phyloP scores from a whole-genome alignment of 768 basidiomycete species.

The Pleurotus salmoneostramineus region DNA sequence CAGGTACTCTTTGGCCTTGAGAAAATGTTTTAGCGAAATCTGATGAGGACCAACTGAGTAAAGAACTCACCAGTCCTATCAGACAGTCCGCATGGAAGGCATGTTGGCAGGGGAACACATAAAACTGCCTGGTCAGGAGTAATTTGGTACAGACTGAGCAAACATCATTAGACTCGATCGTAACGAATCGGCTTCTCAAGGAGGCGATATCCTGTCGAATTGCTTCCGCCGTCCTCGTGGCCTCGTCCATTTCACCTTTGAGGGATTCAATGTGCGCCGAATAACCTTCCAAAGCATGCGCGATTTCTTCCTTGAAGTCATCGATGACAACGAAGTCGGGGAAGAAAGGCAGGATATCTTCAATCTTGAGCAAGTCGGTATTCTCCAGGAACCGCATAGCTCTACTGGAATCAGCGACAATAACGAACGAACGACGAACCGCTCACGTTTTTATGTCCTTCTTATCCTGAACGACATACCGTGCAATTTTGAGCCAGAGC shows the following conservation, averaged over 20 bases:
- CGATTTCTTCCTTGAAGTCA: constrained; percentile 99
- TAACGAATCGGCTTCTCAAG: constrained; percentile 86
- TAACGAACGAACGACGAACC: not conserved
- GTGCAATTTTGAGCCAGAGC: constrained; percentile 98
- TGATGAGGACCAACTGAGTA: constrained; percentile 11
- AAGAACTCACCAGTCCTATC: constrained; percentile 76
- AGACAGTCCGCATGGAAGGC: constrained; percentile 97
- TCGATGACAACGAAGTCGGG: constrained; percentile 99
- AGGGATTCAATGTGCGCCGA: constrained; percentile 86
- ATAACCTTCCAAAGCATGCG: constrained; percentile 91
- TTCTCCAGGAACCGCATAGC: constrained; percentile 97
- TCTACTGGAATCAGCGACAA: constrained; percentile 35
- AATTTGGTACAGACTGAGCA: constrained; percentile 78
- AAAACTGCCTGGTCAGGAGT: constrained; percentile 88
- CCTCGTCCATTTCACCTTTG: constrained; percentile 95
- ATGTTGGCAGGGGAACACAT: constrained; percentile 98
- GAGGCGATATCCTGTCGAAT: constrained; percentile 90
- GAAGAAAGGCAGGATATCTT: constrained; percentile 99
- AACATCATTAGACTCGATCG: constrained; percentile 81
- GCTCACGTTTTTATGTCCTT: constrained; percentile 97
- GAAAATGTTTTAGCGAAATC: constrained; percentile 4
- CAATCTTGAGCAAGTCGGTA: constrained; percentile 93
- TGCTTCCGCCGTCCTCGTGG: constrained; percentile 85
- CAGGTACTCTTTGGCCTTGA: constrained; percentile 87
- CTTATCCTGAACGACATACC: constrained; percentile 96